Evolutionary conservation across 1,284 basidiomycete genomes (phyloP), one percentile per base, ranked within the genome.

Genomic region (Sporisorium reilianum): DNA sequence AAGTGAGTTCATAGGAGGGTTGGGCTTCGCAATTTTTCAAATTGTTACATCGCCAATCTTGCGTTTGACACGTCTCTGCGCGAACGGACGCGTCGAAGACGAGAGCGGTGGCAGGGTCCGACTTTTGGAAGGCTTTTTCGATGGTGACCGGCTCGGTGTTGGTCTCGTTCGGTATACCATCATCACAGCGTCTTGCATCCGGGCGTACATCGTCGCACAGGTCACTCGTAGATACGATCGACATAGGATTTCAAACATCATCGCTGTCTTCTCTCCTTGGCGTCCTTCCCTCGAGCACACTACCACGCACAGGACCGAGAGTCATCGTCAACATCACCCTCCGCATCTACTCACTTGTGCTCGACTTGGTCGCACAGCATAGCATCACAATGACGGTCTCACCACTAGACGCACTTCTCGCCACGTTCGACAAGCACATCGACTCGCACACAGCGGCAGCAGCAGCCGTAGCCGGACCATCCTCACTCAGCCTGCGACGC

Each of bases 371-470:
- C 44, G 12, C 26, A 34, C 5, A 22, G n/a, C 32, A 28, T 1
- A 16, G 46, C 26, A 48, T 32, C 55, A 28, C n/a, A 28, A 70
- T 64, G 67, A 41, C 67, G 5, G 49, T 54, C n/a, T 64, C 67
- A 36, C 61, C 67, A 8, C 59, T 71, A n/a, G 69, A 72, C 10
- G 55, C 52, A 22, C 57, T 66, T 0, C 49, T 72, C 22, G 56
- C 55, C 26, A 66, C 60, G 20, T 57, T 72, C 20, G 69, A 72
- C 34, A 49, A 46, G 30, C 69, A 72, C 40, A 64, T 72, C 28
- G 59, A 64, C 41, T 61, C 61, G 12, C 48, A 49, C 2, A 45
- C 68, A 22, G 61, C 46, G 32, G 56, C 68, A n/a, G 61, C 46
- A 36, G 36, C 58, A 22, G 55, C 54, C 6, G 38, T 36, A 8